Conservation (phyloP, 139 green algal genomes). For the Ettlia oleoabundans region DNA sequence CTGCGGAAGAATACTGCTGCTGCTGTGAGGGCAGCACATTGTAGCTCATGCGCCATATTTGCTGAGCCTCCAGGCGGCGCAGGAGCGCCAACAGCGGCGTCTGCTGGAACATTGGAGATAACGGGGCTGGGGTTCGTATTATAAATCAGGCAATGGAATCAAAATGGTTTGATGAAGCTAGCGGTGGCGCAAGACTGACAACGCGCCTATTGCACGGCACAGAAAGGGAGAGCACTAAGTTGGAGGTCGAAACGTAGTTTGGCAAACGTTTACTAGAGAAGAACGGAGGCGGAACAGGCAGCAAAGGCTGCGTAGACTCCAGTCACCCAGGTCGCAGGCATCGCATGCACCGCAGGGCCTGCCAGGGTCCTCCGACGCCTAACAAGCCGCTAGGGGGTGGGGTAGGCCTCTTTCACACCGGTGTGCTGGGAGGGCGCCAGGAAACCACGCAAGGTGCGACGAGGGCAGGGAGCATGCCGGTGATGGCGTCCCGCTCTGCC, state of each 20-base stretch:
- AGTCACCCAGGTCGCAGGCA: too few species aligned
- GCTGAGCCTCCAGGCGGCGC: conserved; percentile 44
- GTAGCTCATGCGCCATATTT: conserved; percentile 47
- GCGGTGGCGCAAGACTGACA: too few species aligned
- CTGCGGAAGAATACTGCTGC: conserved; percentile 9
- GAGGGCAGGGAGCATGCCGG: neutral
- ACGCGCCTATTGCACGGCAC: too few species aligned
- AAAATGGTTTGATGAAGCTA: too few species aligned
- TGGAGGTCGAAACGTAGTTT: too few species aligned
- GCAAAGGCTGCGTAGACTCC: neutral
- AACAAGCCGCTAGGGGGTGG: too few species aligned
- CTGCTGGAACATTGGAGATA: too few species aligned
- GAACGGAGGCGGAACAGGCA: neutral
- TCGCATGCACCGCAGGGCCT: too few species aligned
- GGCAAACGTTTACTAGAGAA: neutral
- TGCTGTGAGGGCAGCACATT: conserved; percentile 26
- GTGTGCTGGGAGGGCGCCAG: neutral
- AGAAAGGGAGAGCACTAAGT: too few species aligned
- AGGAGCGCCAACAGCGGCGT: conserved; percentile 39
- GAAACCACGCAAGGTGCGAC: neutral
- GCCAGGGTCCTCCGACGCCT: neutral
- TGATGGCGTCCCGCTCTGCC: neutral
- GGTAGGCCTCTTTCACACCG: neutral
- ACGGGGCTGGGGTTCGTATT: too few species aligned
- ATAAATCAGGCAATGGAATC: too few species aligned